Evolutionary conservation across 2,329 filamentous ascomycete species (phyloP).

Genomic region (Xylaria sp.): DNA sequence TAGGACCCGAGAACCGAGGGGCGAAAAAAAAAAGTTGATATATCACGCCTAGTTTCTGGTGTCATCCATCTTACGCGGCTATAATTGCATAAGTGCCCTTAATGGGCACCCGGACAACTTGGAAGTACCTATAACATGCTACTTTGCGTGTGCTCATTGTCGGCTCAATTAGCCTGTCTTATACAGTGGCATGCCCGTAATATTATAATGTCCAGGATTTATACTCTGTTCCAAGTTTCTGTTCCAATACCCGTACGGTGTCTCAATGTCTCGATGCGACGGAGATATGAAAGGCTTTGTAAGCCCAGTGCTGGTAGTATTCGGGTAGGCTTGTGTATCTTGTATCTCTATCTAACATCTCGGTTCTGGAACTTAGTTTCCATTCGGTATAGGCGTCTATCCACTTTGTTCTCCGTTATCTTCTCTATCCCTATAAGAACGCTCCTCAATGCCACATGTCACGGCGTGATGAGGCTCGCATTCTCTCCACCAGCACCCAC

Average conservation of each 20-base stretch:
- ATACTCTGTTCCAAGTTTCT: background rate
- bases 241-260: background rate
- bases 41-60: background rate
- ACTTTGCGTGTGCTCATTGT: background rate
- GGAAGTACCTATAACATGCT: background rate
- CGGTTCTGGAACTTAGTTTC: background rate
- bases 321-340: background rate
- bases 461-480: conserved; percentile 26
- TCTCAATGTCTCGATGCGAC: background rate
- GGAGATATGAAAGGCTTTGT: background rate
- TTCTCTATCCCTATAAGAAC: conserved; percentile 7
- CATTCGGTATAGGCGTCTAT: background rate
- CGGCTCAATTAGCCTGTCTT: background rate
- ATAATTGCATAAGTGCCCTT: background rate
- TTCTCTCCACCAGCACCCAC: conserved; percentile 22
- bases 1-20: background rate
- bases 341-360: background rate
- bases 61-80: background rate
- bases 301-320: background rate
- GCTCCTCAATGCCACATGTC: conserved; percentile 20
- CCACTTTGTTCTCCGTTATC: conserved; percentile 5
- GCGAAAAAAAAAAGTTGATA: background rate
- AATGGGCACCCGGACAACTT: background rate
- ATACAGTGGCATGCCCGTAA: background rate
- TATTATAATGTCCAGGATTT: background rate